phyloP scores from a whole-genome alignment of 108 stramenopile species.

The Schizochytrium sp. region DNA sequence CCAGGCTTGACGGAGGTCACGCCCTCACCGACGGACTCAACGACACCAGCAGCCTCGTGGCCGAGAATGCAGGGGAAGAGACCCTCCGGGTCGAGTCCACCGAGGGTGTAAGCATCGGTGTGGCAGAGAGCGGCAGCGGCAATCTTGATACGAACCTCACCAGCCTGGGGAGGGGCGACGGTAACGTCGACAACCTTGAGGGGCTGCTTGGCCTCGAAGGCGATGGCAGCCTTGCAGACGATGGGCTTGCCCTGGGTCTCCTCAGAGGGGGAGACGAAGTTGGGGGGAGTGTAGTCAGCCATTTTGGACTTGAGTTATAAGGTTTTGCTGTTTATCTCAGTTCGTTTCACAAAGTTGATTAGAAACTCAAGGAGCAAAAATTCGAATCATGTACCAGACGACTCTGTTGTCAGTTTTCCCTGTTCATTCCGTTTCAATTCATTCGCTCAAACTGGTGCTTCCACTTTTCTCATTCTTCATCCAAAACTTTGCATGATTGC shows the following conservation, averaged over 20 bases:
- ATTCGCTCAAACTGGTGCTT: too few species aligned
- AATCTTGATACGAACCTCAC: constrained; percentile 79
- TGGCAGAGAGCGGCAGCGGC: constrained; percentile 75
- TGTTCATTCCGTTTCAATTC: too few species aligned
- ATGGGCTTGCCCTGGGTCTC: constrained; percentile 62
- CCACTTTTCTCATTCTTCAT: too few species aligned
- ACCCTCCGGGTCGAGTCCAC: constrained; percentile 79
- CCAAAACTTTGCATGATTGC: too few species aligned
- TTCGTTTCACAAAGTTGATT: too few species aligned
- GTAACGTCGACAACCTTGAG: constrained; percentile 33
- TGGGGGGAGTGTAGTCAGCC: constrained; percentile 45
- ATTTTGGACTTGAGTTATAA: background rate
- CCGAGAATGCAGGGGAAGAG: constrained; percentile 89
- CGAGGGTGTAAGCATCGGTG: constrained; percentile 73
- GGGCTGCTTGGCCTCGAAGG: constrained; percentile 57
- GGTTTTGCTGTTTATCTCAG: background rate
- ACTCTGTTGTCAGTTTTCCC: too few species aligned
- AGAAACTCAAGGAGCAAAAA: too few species aligned
- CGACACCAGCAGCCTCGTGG: constrained; percentile 83
- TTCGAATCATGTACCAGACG: too few species aligned
- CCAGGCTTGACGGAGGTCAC: constrained; percentile 84
- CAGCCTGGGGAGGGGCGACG: constrained; percentile 64
- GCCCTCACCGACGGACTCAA: constrained; percentile 86
- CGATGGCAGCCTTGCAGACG: constrained; percentile 63
- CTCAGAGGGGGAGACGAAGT: constrained; percentile 7